phyloP scores from a whole-genome alignment of 2,329 filamentous ascomycete genomes.

The Alternaria consortialis region DNA sequence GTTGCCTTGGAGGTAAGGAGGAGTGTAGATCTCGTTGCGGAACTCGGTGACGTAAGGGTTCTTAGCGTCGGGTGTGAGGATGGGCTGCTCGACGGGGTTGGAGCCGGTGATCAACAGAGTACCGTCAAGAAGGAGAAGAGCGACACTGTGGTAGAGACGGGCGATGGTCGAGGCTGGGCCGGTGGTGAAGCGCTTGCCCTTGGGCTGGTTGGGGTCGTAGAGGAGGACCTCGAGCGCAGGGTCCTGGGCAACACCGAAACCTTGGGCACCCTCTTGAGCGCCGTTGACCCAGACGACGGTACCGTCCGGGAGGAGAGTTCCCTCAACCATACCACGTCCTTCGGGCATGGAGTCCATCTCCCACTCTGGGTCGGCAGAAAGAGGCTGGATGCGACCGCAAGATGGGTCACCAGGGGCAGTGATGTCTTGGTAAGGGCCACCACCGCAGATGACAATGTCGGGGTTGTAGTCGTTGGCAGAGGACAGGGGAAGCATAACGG shows the following conservation, averaged over 20 bases:
- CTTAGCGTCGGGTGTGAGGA: constrained; percentile 55
- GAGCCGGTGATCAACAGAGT: constrained; percentile 68
- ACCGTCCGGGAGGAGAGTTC: constrained; percentile 67
- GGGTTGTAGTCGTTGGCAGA: constrained; percentile 62
- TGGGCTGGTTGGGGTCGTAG: constrained; percentile 64
- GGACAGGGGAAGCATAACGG: constrained; percentile 64
- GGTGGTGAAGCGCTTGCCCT: constrained; percentile 61
- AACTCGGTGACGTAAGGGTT: constrained; percentile 67
- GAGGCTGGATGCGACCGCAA: constrained; percentile 65
- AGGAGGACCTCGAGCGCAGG: constrained; percentile 66
- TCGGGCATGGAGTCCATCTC: constrained; percentile 68
- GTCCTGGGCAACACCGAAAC: constrained; percentile 64
- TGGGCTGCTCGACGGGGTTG: constrained; percentile 68
- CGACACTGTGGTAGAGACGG: constrained; percentile 68
- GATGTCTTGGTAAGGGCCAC: constrained; percentile 68
- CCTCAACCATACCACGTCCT: constrained; percentile 69
- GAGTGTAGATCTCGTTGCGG: constrained; percentile 69
- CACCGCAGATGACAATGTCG: constrained; percentile 67
- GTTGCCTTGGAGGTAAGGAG: constrained; percentile 65
- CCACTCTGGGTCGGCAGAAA: constrained; percentile 61
- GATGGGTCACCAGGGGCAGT: constrained; percentile 66
- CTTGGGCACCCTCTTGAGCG: constrained; percentile 65
- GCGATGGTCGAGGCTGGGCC: constrained; percentile 56
- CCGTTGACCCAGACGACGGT: constrained; percentile 71
- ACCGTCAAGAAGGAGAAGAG: constrained; percentile 67